These are phyloP conservation scores for Wallacemonas sp. DNA, from an alignment of 208 protist genomes.

Conservation along the genomic window DNA sequence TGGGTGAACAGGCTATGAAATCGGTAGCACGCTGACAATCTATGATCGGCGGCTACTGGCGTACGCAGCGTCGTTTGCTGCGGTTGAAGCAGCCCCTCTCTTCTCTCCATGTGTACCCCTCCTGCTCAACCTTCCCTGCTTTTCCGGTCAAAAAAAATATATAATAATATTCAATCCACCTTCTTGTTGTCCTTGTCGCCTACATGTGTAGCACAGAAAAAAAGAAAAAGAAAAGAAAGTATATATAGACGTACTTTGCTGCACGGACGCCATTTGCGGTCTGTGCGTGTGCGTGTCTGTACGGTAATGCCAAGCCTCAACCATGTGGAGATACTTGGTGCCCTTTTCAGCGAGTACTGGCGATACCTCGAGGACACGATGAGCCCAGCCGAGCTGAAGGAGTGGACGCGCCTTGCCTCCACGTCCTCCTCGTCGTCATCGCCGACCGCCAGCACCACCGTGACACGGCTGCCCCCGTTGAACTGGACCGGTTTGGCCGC, in stretches of 20 bases:
- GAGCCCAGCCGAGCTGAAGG: background rate
- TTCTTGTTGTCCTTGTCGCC: background rate
- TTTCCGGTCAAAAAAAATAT: no score
- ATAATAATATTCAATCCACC: no score
- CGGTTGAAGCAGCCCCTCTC: no score
- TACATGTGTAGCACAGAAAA: background rate
- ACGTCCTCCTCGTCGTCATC: background rate
- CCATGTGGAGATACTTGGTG: conserved; percentile 3
- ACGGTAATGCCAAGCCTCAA: conserved; percentile 6
- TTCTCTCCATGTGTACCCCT: no score
- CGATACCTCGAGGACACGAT: conserved; percentile 4
- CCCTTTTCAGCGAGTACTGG: conserved; percentile 12
- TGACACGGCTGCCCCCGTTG: conserved; percentile 9
- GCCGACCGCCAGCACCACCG: background rate
- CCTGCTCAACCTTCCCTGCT: no score
- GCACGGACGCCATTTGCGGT: background rate
- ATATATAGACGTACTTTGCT: background rate
- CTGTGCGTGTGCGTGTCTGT: background rate
- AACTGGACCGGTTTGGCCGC: conserved; percentile 30
- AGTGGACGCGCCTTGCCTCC: background rate
- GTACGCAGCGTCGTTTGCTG: no score
- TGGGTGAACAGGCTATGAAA: no score
- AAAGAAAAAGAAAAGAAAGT: conserved; percentile 7
- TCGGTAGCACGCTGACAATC: no score
- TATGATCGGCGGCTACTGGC: no score